Evolutionary conservation across 2,329 filamentous ascomycete genomes (phyloP), one percentile per base, ranked within the genome.

Genomic region (Cadophora gregata): DNA sequence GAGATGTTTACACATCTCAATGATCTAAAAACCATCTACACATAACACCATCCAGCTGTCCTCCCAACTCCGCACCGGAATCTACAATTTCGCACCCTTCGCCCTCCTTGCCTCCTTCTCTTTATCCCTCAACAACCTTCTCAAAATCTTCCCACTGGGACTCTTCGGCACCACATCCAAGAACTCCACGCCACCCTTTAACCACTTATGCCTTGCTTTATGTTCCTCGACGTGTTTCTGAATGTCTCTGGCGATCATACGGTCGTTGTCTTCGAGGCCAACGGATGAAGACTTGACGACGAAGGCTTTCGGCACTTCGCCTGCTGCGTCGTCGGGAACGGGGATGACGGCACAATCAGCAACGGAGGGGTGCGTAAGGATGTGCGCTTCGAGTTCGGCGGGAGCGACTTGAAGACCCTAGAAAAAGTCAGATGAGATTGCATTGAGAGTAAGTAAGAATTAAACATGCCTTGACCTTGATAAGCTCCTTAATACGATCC

Each of bases 321-420:
- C 88, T 4, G 86, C 84, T 16, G 81, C 80, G 21, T 85, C 82
- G 64, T 89, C 83, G 0, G 88, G 90, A 1, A 93, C 82, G 16
- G 89, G 89, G 70, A 96, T 93, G 8, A 96, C 92, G 16, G 92
- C 88, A 71, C 88, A 91, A 78, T 96, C 92, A 51, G 87, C 86
- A n/a, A 96, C 92, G 12, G 84, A 83, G 0, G 89, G 87, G 76
- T 95, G 92, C 0, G 88, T 85, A 16, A 96, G 86, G 5, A 96
- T 83, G 73, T 93, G 90, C 1, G 91, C 90, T 79, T 96, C 92
- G 1, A 96, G 86, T 76, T 96, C 92, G 1, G 92, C 92, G 0
- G 92, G 92, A 0, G 92, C 91, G 25, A 96, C 92, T 87, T 96
- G 92, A 67, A 90, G 82, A 65, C 92, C 93, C 88, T 73, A 21